Conservation (phyloP, 2,329 filamentous ascomycete species). For the Dactylellina haptotyla region DNA sequence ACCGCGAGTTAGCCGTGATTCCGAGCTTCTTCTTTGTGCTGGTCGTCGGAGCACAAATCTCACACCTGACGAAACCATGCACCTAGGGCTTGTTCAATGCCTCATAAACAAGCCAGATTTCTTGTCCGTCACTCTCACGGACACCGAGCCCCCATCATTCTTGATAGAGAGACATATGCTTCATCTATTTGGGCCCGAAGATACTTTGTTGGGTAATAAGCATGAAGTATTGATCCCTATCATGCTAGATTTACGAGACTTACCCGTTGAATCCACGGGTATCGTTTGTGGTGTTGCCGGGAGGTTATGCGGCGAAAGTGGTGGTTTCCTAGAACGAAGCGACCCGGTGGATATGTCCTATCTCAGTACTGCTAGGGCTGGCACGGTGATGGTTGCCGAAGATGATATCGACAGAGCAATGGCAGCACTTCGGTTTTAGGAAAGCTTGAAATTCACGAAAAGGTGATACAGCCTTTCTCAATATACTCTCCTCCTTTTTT, state of each 20-base stretch:
- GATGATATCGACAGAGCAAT: slow-evolving; percentile 79
- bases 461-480: not conserved
- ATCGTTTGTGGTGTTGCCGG: slow-evolving; percentile 95
- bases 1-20: slow-evolving; percentile 69
- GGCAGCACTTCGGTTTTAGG: slow-evolving; percentile 69
- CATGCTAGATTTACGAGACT: slow-evolving; percentile 80
- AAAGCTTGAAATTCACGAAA: not conserved
- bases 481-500: slow-evolving; percentile 9
- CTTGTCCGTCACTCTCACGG: slow-evolving; percentile 77
- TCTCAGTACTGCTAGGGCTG: slow-evolving; percentile 85
- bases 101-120: slow-evolving; percentile 69
- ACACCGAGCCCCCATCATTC: slow-evolving; percentile 77
- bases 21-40: slow-evolving; percentile 57
- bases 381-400: slow-evolving; percentile 84
- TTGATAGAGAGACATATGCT: slow-evolving; percentile 76
- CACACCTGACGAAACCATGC: slow-evolving; percentile 72
- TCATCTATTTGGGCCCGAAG: slow-evolving; percentile 69
- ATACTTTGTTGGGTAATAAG: slow-evolving; percentile 79
- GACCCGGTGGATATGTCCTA: slow-evolving; percentile 81
- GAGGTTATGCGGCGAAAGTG: slow-evolving; percentile 75
- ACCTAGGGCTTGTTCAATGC: slow-evolving; percentile 71
- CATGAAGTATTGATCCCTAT: slow-evolving; percentile 82
- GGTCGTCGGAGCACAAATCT: slow-evolving; percentile 60
- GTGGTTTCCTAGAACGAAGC: slow-evolving; percentile 52
- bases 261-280: slow-evolving; percentile 88